Percentiles rank a stretch among this genome's conserved stretches.
Conservation (phyloP, 202 grass and related monocot genomes). For the Zoysia matrella region DNA sequence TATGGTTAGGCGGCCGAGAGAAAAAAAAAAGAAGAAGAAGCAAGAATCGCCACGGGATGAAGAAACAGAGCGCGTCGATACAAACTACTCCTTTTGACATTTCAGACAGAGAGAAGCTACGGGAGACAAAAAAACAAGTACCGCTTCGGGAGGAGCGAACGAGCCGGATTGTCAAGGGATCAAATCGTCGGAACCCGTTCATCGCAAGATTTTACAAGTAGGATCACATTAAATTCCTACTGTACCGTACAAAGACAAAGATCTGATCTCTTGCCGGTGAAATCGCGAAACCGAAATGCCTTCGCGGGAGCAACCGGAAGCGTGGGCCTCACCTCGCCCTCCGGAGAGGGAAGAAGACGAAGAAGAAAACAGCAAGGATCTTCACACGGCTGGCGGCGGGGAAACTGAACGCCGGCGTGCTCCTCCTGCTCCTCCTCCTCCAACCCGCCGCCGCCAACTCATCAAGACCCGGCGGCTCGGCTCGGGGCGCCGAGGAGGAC, state of each 20-base stretch:
- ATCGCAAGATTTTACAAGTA: not conserved
- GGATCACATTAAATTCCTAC: not conserved
- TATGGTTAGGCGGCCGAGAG: too few relatives aligned
- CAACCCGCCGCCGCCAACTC: slow-evolving; percentile 32
- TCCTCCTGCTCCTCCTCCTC: not conserved
- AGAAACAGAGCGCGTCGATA: slow-evolving; percentile 22
- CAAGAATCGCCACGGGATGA: not conserved
- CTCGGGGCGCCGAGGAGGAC: too few relatives aligned
- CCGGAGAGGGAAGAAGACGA: not conserved
- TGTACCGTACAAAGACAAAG: too few relatives aligned
- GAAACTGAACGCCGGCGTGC: slow-evolving; percentile 33
- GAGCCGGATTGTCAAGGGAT: slow-evolving; percentile 36
- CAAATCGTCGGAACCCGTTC: not conserved
- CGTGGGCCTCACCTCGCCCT: slow-evolving; percentile 13
- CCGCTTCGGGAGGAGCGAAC: slow-evolving; percentile 7
- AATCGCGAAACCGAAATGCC: slow-evolving; percentile 20
- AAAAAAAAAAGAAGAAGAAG: too few relatives aligned
- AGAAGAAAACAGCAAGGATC: not conserved
- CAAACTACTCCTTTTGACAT: slow-evolving; percentile 33
- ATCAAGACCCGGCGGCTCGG: slow-evolving; percentile 35
- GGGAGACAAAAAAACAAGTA: not conserved
- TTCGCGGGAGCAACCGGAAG: slow-evolving; percentile 25
- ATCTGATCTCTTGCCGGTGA: slow-evolving; percentile 41
- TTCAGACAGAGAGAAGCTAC: not conserved
- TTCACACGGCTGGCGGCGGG: slow-evolving; percentile 40